phyloP scores from a whole-genome alignment of 2,329 filamentous ascomycete species.

The Chaetomium strumarium region DNA sequence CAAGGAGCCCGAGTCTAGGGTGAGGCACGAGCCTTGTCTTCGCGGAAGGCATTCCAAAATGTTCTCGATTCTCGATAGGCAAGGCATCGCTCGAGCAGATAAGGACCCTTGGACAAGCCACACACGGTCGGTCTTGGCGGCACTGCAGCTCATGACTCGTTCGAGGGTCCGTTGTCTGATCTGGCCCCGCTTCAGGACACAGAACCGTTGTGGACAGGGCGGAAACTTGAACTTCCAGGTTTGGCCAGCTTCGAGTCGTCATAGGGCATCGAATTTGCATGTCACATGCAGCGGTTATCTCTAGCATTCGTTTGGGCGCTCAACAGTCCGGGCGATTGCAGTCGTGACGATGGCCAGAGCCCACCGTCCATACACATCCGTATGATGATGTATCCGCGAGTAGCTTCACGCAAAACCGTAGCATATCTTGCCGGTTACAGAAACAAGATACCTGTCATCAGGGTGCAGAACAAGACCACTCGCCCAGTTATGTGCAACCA shows the following conservation, averaged over 20 bases:
- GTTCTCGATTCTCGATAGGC: no score
- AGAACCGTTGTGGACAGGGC: no score
- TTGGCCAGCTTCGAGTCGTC: conserved; percentile 38
- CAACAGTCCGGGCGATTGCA: conserved; percentile 35
- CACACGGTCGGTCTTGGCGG: no score
- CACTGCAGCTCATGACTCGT: no score
- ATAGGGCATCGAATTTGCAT: conserved; percentile 77
- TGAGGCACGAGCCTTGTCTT: no score
- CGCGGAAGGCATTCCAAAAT: no score
- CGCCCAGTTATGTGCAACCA: conserved; percentile 90
- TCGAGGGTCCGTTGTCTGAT: no score
- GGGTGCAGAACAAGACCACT: conserved; percentile 82
- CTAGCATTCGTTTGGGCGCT: conserved; percentile 24
- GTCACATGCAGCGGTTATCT: conserved; percentile 42
- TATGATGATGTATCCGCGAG: conserved; percentile 75
- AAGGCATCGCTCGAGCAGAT: no score
- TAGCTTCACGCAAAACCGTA: conserved; percentile 84
- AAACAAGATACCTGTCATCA: conserved; percentile 82
- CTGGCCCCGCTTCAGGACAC: no score
- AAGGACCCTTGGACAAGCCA: no score
- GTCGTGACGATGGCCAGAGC: conserved; percentile 66
- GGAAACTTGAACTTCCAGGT: no score
- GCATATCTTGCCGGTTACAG: conserved; percentile 79
- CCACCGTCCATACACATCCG: conserved; percentile 81
- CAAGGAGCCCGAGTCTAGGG: no score